Percentiles rank a stretch among this genome's conserved stretches.
phyloP scores from a whole-genome alignment of 1,139 yeast species.

The Lodderomyces elongisporus region DNA sequence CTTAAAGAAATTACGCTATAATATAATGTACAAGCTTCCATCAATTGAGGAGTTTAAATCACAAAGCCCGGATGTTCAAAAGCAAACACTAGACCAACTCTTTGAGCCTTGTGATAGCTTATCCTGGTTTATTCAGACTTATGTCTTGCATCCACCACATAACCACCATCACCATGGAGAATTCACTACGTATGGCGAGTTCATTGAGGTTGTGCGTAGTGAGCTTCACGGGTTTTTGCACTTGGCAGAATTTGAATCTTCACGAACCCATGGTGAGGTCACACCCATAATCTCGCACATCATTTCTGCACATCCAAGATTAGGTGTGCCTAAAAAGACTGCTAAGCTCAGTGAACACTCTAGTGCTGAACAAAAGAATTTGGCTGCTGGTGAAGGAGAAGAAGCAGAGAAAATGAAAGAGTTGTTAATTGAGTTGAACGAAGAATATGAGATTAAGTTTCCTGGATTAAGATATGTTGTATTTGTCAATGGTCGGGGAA shows the following conservation, averaged over 20 bases:
- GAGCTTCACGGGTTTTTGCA: slow-evolving; percentile 31
- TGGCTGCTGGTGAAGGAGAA: slow-evolving; percentile 45
- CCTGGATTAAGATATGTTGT: slow-evolving; percentile 89
- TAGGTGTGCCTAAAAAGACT: slow-evolving; percentile 51
- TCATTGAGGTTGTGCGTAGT: slow-evolving; percentile 48
- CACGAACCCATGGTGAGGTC: slow-evolving; percentile 13
- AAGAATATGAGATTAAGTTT: slow-evolving; percentile 58
- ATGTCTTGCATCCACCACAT: slow-evolving; percentile 16
- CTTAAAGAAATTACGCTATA: too few relatives aligned
- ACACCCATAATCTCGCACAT: slow-evolving; percentile 42
- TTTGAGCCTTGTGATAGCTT: slow-evolving; percentile 67
- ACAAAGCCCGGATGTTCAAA: slow-evolving; percentile 18
- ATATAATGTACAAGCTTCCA: slow-evolving; percentile 19
- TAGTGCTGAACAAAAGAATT: slow-evolving; percentile 61
- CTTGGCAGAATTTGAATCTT: slow-evolving; percentile 18
- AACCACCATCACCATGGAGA: too few relatives aligned
- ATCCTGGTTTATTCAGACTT: slow-evolving; percentile 34
- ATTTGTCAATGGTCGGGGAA: slow-evolving; percentile 77
- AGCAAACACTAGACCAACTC: slow-evolving; percentile 45
- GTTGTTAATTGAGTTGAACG: slow-evolving; percentile 50
- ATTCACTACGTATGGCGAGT: slow-evolving; percentile 34
- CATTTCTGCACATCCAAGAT: slow-evolving; percentile 85
- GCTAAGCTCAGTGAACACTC: slow-evolving; percentile 59
- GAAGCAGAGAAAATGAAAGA: slow-evolving; percentile 22
- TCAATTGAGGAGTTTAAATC: slow-evolving; percentile 16